Evolutionary conservation across 2,329 filamentous ascomycete species (phyloP).

Genomic region (Nemania sp.): DNA sequence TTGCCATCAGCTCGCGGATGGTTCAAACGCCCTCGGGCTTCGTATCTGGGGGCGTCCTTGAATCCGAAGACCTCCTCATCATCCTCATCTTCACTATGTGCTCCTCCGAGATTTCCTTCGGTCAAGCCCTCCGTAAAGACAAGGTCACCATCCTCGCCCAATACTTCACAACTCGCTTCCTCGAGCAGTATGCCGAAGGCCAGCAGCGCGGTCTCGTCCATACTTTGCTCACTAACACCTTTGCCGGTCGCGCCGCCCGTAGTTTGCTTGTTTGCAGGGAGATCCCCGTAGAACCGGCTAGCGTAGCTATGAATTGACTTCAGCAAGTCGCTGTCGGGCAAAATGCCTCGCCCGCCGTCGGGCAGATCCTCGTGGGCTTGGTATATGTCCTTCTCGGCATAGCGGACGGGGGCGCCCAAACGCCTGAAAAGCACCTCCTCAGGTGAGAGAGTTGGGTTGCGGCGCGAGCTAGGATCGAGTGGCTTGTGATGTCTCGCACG

Average conservation of each 20-base stretch:
- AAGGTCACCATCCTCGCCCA: slow-evolving; percentile 70
- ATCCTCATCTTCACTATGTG: slow-evolving; percentile 15
- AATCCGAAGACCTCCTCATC: slow-evolving; percentile 34
- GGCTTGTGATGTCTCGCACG: slow-evolving; percentile 26
- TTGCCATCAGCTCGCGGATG: slow-evolving; percentile 1
- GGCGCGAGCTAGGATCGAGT: slow-evolving; percentile 33
- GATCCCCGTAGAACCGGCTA: slow-evolving; percentile 65
- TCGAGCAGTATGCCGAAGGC: slow-evolving; percentile 77
- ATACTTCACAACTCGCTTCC: slow-evolving; percentile 63
- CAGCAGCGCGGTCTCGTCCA: slow-evolving; percentile 79
- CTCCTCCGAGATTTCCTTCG: slow-evolving; percentile 24
- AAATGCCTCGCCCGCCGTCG: slow-evolving; percentile 48
- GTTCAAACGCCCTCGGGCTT: slow-evolving; percentile 21
- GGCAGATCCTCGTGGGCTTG: slow-evolving; percentile 63
- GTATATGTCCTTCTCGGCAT: slow-evolving; percentile 73
- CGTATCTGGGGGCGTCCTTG: slow-evolving; percentile 29
- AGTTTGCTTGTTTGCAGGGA: slow-evolving; percentile 33
- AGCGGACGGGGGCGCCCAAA: slow-evolving; percentile 66
- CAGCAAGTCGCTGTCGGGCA: slow-evolving; percentile 72
- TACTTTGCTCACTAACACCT: slow-evolving; percentile 59
- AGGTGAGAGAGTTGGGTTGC: slow-evolving; percentile 56
- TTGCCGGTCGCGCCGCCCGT: neutral
- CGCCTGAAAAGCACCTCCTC: slow-evolving; percentile 74
- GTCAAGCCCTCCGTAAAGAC: slow-evolving; percentile 68
- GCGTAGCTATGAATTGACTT: slow-evolving; percentile 71